Evolutionary conservation across 2,329 filamentous ascomycete genomes (phyloP).

Genomic region (Dryadomyces quercus-mongolicae): DNA sequence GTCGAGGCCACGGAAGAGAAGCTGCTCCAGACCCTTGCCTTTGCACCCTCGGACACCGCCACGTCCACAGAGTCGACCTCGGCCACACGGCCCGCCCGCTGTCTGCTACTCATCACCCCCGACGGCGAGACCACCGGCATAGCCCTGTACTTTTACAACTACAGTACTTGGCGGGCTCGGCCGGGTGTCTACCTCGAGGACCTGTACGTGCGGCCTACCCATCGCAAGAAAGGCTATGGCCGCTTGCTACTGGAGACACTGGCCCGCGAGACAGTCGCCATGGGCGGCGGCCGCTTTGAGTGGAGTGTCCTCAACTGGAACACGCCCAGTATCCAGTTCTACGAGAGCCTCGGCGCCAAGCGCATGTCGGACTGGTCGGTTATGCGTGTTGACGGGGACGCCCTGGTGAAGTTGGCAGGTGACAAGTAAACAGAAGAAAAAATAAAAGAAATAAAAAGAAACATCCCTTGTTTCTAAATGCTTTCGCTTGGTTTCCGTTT

Average conservation of each 20-base stretch:
- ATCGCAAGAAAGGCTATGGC: slow-evolving; percentile 69
- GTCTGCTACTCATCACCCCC: slow-evolving; percentile 51
- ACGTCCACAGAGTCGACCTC: slow-evolving; percentile 39
- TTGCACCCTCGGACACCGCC: slow-evolving; percentile 41
- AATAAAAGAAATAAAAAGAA: too few species aligned
- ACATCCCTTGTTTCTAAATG: neutral
- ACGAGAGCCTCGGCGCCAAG: slow-evolving; percentile 57
- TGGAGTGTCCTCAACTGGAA: slow-evolving; percentile 95
- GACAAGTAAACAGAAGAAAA: neutral
- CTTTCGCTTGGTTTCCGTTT: too few species aligned
- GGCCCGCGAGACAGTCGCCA: slow-evolving; percentile 64
- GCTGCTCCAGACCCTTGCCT: slow-evolving; percentile 66
- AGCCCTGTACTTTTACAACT: slow-evolving; percentile 91
- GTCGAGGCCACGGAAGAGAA: slow-evolving; percentile 70
- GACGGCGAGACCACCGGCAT: slow-evolving; percentile 50
- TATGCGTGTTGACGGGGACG: slow-evolving; percentile 61
- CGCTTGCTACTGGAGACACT: slow-evolving; percentile 61
- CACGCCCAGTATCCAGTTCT: slow-evolving; percentile 78
- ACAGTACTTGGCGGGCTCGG: slow-evolving; percentile 81
- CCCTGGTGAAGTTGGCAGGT: slow-evolving; percentile 44
- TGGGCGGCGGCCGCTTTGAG: slow-evolving; percentile 66
- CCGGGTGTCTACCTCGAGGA: slow-evolving; percentile 91
- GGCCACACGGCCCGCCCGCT: slow-evolving; percentile 55
- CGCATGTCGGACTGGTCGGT: slow-evolving; percentile 61
- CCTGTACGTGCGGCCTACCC: slow-evolving; percentile 63